Evolutionary conservation across 1,139 yeast genomes (phyloP).

Genomic region (Candida sanyaensis): DNA sequence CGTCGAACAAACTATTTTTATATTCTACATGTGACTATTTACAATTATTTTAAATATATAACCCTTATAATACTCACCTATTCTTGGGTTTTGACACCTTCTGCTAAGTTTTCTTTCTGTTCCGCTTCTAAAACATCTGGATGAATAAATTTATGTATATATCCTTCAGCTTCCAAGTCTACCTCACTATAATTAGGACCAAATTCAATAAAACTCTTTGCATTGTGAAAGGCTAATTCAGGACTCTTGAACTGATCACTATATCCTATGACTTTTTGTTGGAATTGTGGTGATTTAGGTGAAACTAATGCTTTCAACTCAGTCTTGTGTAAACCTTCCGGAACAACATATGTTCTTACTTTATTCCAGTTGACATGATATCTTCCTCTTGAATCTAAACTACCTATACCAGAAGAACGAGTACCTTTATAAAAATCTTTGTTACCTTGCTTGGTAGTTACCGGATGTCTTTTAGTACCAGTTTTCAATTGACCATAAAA

Average conservation of each 20-base stretch:
- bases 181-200: conserved; percentile 54
- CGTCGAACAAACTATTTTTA: not conserved
- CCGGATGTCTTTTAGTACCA: conserved; percentile 83
- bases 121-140: conserved; percentile 18
- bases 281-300: conserved; percentile 67
- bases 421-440: conserved; percentile 95
- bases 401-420: conserved; percentile 91
- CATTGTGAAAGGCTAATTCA: conserved; percentile 68
- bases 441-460: conserved; percentile 93
- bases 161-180: conserved; percentile 39
- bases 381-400: conserved; percentile 69
- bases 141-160: conserved; percentile 48
- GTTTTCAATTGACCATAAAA: conserved; percentile 78
- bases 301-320: conserved; percentile 73
- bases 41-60: not conserved
- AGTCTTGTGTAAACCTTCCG: conserved; percentile 47
- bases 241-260: conserved; percentile 74
- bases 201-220: conserved; percentile 71
- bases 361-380: conserved; percentile 80
- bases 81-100: conserved; percentile 1
- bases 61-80: not conserved
- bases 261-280: conserved; percentile 70
- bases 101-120: conserved; percentile 2
- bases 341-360: conserved; percentile 90
- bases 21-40: conserved; percentile 1